These are phyloP conservation scores for Aspergillus aculeatinus DNA, from an alignment of 2,329 filamentous ascomycete species.

Conservation along the genomic window DNA sequence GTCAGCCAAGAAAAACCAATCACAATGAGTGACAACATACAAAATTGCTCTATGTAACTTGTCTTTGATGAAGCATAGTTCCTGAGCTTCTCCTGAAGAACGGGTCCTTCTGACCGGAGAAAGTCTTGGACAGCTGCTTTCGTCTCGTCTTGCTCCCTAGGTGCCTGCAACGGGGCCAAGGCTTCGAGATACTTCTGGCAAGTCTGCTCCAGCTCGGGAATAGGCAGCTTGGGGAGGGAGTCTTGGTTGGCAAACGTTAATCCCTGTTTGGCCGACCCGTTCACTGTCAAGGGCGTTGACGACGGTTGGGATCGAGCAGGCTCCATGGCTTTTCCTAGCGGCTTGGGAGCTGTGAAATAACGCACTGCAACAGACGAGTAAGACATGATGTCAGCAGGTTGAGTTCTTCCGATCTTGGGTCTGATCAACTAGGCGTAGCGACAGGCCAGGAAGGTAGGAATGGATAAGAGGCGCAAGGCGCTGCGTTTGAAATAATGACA, in stretches of 20 bases:
- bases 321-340: slow-evolving; percentile 69
- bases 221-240: slow-evolving; percentile 84
- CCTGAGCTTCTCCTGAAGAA: slow-evolving; percentile 84
- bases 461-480: slow-evolving; percentile 79
- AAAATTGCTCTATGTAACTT: slow-evolving; percentile 98
- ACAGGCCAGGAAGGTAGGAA: slow-evolving; percentile 75
- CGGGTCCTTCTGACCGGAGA: slow-evolving; percentile 73
- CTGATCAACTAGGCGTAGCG: slow-evolving; percentile 62
- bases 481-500: slow-evolving; percentile 94
- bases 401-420: neutral
- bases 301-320: slow-evolving; percentile 28
- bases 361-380: slow-evolving; percentile 64
- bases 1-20: slow-evolving; percentile 7
- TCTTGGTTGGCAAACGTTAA: slow-evolving; percentile 90
- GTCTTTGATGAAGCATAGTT: slow-evolving; percentile 86
- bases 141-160: slow-evolving; percentile 80
- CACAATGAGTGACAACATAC: slow-evolving; percentile 55
- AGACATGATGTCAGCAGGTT: slow-evolving; percentile 56
- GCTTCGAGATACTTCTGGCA: slow-evolving; percentile 77
- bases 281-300: slow-evolving; percentile 14
- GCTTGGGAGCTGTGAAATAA: slow-evolving; percentile 69
- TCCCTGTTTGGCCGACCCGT: slow-evolving; percentile 56
- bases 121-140: slow-evolving; percentile 80
- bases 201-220: slow-evolving; percentile 79
- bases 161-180: slow-evolving; percentile 75